These are phyloP conservation scores for Populus tomentosa DNA, from an alignment of 441 rosid species.

Conservation along the genomic window DNA sequence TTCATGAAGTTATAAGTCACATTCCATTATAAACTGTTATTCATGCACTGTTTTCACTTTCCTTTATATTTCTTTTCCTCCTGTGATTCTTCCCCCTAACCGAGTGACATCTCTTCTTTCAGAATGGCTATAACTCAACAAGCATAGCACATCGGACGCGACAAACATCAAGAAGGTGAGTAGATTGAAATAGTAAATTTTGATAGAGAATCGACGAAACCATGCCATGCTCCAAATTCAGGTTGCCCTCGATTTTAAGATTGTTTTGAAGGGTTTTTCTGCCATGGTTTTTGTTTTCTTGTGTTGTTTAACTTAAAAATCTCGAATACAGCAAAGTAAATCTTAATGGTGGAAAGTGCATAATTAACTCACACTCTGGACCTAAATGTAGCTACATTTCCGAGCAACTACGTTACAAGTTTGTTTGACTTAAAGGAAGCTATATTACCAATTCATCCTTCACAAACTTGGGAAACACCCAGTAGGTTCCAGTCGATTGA, in stretches of 20 bases:
- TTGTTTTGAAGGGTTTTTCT: background rate
- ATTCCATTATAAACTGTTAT: background rate
- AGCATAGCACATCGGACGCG: conserved; percentile 49
- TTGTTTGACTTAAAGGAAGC: background rate
- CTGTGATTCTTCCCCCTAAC: background rate
- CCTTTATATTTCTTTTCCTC: background rate
- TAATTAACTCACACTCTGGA: background rate
- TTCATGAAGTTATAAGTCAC: background rate
- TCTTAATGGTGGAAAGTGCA: background rate
- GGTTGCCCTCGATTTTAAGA: background rate
- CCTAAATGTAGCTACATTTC: background rate
- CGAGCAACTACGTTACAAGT: background rate
- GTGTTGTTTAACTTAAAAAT: background rate
- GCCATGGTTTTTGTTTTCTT: background rate
- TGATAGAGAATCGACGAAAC: background rate
- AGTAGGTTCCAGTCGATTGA: background rate
- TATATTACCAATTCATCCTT: background rate
- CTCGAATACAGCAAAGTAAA: too few species aligned
- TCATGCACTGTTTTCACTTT: background rate
- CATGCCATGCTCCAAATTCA: background rate
- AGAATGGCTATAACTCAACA: conserved; percentile 48
- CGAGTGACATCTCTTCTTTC: conserved; percentile 21
- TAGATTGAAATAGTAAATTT: background rate
- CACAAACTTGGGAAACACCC: background rate
- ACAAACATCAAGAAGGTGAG: conserved; percentile 58